Base-by-base conservation (phyloP, 1,284 basidiomycete species). In the Papiliotrema nemorosa region DNA sequence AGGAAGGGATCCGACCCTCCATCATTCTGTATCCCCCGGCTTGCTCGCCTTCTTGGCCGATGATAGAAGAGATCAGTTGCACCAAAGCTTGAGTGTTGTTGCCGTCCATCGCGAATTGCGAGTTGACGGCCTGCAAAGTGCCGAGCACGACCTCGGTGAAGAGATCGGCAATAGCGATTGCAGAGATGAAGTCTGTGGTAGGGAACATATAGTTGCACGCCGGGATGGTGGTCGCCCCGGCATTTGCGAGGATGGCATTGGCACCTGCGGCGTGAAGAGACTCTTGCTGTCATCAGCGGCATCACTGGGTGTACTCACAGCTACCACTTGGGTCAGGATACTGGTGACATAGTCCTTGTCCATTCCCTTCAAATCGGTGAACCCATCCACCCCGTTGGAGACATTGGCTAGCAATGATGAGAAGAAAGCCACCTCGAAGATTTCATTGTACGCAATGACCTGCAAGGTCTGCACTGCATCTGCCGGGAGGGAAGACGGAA, bases 161-260 rank as follows among this genome's bases (percentile, higher is more conserved):
- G 9, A 47, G 33, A 34, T 38, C 33, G 24, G 52, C 52, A 22
- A 49, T 22, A 14, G 39, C 21, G 21, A 53, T 44, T 16, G 52
- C 52, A n/a, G 40, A 44, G 14, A 21, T 18, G 29, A 53, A 49
- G 27, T 44, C 43, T 33, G 47, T 53, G 10, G 45, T 20, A 3
- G 52, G 52, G 47, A 53, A 53, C 38, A 42, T 53, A 42, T 53
- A 53, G 34, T 49, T 53, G 37, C 52, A 53, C 14, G 52, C 45
- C 16, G 37, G 47, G 41, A 53, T 49, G 3, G 52, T 40, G 18
- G 24, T 34, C 22, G 52, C 52, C 5, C 33, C 33, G 18, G 45
- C 46, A 14, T 36, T 40, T 3, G 39, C 41, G 13, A 53, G 36
- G 26, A 47, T 47, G 26, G 34, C 47, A 36, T 49, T 49, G 13